Base-by-base conservation (phyloP, 352 stramenopile species). In the Pythium brassicae region DNA sequence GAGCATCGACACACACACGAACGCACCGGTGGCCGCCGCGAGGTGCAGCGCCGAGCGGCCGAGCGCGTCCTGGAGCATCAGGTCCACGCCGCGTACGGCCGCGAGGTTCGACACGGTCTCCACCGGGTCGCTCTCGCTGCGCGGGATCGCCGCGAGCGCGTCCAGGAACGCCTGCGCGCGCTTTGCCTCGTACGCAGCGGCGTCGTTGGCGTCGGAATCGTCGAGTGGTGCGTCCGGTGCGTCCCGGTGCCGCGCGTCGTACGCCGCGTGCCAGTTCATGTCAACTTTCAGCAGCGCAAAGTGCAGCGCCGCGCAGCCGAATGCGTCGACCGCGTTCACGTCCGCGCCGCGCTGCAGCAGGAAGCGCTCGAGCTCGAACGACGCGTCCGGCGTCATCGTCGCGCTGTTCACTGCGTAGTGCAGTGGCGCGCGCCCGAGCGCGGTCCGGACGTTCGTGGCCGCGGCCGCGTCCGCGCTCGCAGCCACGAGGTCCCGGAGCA, bases 281-380 rank as follows among this genome's bases (percentile, higher is more conserved):
- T 83, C 55, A 11, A 92, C 68, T 48, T 92, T 90, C 23, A 84
- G 65, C 17, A 92, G 50, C 0, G 82, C 79, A 53, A 90, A 89
- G 50, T 90, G 82, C 25, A 92, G 59, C 15, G 68, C 53, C 4
- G 75, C 59, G 50, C 86, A 83, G 1, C 69, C 65, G 39, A 89
- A 90, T n/a, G 71, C 45, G 53, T 92, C 82, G 7, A 75, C 62
- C 10, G 68, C 67, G 27, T 85, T 83, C 4, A 62, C 66, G 53
- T 86, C 66, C 6, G 79, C 69, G 11, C 80, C 79, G 50, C 53
- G 70, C 27, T 84, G 74, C 8, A 92, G 46, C 25, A 92, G 53
- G 37, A 89, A 83, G 2, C 83, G 75, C 58, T 90, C 83, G 9
- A 90, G 61, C n/a, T 88, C 77, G 39, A 92, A 90, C 4, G 78